Percentiles rank a stretch among this genome's conserved stretches.
Conservation (phyloP, 495 filamentous ascomycete species). For the Staphylotrichum tortipilum region DNA sequence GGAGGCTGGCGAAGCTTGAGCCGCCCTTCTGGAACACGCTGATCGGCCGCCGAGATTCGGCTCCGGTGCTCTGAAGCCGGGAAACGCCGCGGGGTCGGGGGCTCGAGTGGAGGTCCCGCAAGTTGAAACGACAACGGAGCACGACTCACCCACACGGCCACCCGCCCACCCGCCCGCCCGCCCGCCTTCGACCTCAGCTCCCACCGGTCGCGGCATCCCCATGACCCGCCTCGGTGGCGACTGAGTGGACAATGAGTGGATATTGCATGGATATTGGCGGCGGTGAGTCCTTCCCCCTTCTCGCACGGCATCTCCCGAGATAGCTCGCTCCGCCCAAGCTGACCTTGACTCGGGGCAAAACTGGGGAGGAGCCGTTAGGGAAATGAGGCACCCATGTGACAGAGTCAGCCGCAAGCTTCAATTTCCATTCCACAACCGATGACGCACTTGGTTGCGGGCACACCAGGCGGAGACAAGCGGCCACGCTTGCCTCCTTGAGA, state of each 20-base stretch:
- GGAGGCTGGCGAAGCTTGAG: not conserved
- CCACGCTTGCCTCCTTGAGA: not conserved
- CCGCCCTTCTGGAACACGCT: constrained; percentile 1
- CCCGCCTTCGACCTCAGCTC: not conserved
- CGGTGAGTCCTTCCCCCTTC: not conserved
- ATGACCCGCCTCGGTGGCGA: not conserved
- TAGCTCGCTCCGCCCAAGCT: not conserved
- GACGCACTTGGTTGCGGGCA: not conserved
- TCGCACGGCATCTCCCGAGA: not conserved
- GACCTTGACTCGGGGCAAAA: not conserved
- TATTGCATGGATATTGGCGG: constrained; percentile 1
- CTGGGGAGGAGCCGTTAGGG: not conserved
- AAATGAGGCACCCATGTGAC: no score
- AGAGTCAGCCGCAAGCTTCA: not conserved
- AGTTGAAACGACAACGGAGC: constrained; percentile 4
- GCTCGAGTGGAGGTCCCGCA: not conserved
- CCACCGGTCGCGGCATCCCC: not conserved
- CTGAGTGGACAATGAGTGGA: not conserved
- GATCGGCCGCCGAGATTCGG: constrained; percentile 2
- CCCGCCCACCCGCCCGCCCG: no score
- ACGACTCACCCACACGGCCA: not conserved
- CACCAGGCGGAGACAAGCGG: not conserved
- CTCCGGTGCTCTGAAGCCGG: constrained; percentile 3
- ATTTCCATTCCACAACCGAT: constrained; percentile 1
- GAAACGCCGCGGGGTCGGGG: not conserved